Conservation (phyloP, 345 rosid genomes). For the Salix viminalis region DNA sequence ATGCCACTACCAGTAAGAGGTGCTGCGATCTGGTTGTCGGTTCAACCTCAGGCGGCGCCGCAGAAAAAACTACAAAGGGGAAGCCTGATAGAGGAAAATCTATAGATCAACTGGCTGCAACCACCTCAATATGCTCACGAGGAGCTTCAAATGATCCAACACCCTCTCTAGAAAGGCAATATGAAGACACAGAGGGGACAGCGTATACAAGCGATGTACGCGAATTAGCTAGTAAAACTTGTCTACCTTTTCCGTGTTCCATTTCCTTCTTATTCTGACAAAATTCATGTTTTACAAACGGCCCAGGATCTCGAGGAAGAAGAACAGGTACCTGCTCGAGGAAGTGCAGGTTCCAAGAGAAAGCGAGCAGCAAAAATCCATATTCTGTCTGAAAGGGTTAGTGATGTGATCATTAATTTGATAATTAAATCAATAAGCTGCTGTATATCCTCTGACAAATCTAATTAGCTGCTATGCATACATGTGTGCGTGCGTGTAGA, state of each 20-base stretch:
- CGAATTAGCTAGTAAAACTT: neutral
- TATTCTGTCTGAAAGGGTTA: constrained; percentile 45
- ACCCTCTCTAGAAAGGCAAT: constrained; percentile 18
- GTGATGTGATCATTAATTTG: neutral
- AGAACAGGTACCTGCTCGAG: constrained; percentile 26
- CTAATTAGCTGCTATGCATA: neutral
- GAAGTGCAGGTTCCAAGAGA: constrained; percentile 23
- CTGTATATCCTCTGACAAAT: neutral
- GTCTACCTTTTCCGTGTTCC: neutral
- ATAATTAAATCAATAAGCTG: neutral
- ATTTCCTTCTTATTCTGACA: neutral
- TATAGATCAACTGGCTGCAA: constrained; percentile 22
- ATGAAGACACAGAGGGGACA: constrained; percentile 26
- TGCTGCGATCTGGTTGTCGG: constrained; percentile 1
- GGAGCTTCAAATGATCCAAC: constrained; percentile 42
- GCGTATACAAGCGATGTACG: constrained; percentile 38
- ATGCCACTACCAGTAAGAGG: neutral
- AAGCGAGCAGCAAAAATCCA: constrained; percentile 38
- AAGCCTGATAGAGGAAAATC: constrained; percentile 4
- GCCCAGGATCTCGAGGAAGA: constrained; percentile 38
- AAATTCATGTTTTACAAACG: neutral
- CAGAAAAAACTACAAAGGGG: constrained; percentile 4
- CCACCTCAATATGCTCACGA: constrained; percentile 37
- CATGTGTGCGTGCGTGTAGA: constrained; percentile 29
- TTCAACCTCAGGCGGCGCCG: constrained; percentile 2